phyloP scores from a whole-genome alignment of 768 basidiomycete genomes.

The Lepiota brunneoincarnata region DNA sequence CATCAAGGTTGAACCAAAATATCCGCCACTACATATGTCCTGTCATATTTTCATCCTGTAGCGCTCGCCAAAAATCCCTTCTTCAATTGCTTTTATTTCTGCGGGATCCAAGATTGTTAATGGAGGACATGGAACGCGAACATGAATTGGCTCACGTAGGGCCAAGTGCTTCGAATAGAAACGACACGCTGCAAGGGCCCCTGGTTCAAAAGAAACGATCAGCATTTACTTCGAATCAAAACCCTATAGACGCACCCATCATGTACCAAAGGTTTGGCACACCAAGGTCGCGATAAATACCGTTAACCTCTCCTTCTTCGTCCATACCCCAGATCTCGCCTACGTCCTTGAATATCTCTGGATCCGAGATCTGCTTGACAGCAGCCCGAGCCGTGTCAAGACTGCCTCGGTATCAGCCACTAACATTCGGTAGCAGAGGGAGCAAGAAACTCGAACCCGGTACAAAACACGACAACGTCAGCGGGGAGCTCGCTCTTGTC shows the following conservation, averaged over 20 bases:
- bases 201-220: conserved; percentile 19
- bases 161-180: conserved; percentile 64
- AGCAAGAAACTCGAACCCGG: conserved; percentile 28
- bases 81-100: conserved; percentile 64
- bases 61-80: conserved; percentile 34
- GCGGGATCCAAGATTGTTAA: neutral
- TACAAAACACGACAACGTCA: conserved; percentile 27
- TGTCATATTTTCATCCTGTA: conserved; percentile 3
- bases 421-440: conserved; percentile 43
- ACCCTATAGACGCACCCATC: conserved; percentile 38
- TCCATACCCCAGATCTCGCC: conserved; percentile 61
- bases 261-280: conserved; percentile 50
- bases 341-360: conserved; percentile 38
- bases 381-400: conserved; percentile 39
- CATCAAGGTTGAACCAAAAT: no score
- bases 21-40: no score
- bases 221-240: no score
- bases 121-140: no score
- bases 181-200: conserved; percentile 53
- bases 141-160: conserved; percentile 45
- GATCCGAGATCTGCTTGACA: conserved; percentile 39
- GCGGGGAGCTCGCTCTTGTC: conserved; percentile 42
- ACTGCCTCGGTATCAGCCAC: conserved; percentile 22
- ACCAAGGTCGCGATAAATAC: conserved; percentile 29
- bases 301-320: conserved; percentile 56